These are phyloP conservation scores for Vickermania spadyakhi DNA, from an alignment of 208 protist genomes.

Conservation along the genomic window DNA sequence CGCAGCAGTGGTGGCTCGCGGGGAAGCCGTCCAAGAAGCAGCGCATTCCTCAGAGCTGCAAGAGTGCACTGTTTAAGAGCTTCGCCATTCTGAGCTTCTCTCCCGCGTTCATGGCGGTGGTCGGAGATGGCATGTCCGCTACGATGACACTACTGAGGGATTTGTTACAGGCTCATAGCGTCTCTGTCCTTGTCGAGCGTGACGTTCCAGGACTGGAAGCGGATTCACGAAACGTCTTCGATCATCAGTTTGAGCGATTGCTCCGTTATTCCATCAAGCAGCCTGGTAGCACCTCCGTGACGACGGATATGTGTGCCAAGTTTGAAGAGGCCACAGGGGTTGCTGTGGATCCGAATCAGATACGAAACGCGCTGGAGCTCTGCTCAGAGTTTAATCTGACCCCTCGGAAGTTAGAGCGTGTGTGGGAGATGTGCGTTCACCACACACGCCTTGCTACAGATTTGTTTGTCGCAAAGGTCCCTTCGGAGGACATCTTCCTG, in stretches of 20 bases:
- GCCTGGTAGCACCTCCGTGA: constrained; percentile 17
- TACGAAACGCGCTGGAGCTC: constrained; percentile 23
- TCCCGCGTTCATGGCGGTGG: constrained; percentile 6
- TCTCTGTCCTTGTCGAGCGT: constrained; percentile 15
- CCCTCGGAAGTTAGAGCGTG: constrained; percentile 11
- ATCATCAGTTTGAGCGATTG: constrained; percentile 23
- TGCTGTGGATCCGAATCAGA: constrained; percentile 6
- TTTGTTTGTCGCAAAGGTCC: constrained; percentile 34
- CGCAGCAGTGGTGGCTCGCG: background rate
- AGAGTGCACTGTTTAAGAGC: constrained; percentile 8
- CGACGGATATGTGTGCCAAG: constrained; percentile 3
- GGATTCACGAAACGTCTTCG: constrained; percentile 16
- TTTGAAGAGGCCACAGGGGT: constrained; percentile 18
- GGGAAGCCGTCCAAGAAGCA: background rate
- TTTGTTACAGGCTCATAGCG: constrained; percentile 19
- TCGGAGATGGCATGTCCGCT: background rate
- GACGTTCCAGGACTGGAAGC: constrained; percentile 11
- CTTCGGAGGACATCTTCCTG: constrained; percentile 18
- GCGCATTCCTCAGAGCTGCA: background rate
- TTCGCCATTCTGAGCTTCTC: constrained; percentile 27
- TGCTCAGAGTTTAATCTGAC: constrained; percentile 23
- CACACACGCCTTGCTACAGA: constrained; percentile 17
- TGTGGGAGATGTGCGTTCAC: constrained; percentile 21
- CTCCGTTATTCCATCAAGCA: constrained; percentile 38
- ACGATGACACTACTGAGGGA: constrained; percentile 8